phyloP scores from a whole-genome alignment of 306 rosid genomes.

The Inga laurina region DNA sequence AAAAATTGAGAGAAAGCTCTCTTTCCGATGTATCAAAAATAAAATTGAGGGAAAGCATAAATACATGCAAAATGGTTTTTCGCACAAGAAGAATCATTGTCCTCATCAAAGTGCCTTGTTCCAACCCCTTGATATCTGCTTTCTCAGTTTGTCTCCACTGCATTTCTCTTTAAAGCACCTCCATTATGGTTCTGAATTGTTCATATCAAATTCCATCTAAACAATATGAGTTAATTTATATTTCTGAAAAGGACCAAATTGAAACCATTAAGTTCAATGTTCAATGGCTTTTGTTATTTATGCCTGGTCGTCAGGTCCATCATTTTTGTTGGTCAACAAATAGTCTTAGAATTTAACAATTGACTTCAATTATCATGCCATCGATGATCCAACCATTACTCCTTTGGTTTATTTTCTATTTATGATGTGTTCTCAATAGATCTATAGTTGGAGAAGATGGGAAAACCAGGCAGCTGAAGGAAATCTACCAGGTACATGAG shows the following conservation, averaged over 20 bases:
- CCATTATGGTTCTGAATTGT: not conserved
- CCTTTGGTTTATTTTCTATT: conserved; percentile 26
- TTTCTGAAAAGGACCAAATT: not conserved
- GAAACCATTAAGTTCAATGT: not conserved
- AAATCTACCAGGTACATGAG: conserved; percentile 60
- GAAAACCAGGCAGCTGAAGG: conserved; percentile 72
- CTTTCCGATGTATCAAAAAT: too few relatives aligned
- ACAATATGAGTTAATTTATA: not conserved
- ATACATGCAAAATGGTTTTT: too few relatives aligned
- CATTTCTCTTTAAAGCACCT: not conserved
- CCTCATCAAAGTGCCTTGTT: not conserved
- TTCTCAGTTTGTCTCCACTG: not conserved
- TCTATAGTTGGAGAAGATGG: conserved; percentile 97
- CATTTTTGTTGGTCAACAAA: conserved; percentile 1
- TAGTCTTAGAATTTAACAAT: not conserved
- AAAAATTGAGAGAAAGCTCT: too few relatives aligned
- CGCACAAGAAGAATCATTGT: not conserved
- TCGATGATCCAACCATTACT: not conserved
- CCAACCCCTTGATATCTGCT: conserved; percentile 17
- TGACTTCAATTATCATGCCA: not conserved
- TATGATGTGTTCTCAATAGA: conserved; percentile 48
- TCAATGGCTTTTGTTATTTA: conserved; percentile 14
- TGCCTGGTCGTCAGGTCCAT: conserved; percentile 10
- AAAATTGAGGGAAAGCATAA: too few relatives aligned
- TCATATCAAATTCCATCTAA: not conserved